These are phyloP conservation scores for Cucumis hystrix DNA, from an alignment of 306 rosid genomes.

Conservation along the genomic window DNA sequence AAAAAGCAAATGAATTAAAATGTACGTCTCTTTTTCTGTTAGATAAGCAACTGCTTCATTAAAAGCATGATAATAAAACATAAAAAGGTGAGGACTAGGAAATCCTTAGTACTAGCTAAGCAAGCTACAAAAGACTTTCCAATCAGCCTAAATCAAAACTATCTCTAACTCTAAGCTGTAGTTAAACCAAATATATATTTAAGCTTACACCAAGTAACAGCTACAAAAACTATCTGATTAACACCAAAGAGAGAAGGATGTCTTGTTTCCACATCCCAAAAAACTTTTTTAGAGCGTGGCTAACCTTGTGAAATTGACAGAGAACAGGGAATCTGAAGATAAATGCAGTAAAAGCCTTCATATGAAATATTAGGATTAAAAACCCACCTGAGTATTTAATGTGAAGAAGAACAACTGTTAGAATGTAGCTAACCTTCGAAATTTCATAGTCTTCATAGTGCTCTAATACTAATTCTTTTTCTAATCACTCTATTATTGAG, in stretches of 20 bases:
- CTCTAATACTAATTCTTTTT: neutral
- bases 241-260: neutral
- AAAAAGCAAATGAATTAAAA: slow-evolving; percentile 9
- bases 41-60: neutral
- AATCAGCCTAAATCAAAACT: neutral
- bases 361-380: neutral
- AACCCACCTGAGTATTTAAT: neutral
- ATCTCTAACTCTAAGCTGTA: neutral
- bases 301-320: neutral
- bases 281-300: neutral
- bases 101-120: neutral
- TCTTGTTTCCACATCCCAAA: neutral
- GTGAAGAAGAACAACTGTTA: neutral
- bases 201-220: neutral
- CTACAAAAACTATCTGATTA: neutral
- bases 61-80: neutral
- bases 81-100: neutral
- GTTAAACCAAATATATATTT: neutral
- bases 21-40: neutral
- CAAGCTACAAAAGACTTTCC: neutral
- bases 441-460: neutral
- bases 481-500: neutral
- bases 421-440: neutral
- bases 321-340: neutral
- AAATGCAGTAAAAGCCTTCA: neutral